Base-by-base conservation (phyloP, 1,284 basidiomycete species). In the Pyrrhoderma lamaoense region DNA sequence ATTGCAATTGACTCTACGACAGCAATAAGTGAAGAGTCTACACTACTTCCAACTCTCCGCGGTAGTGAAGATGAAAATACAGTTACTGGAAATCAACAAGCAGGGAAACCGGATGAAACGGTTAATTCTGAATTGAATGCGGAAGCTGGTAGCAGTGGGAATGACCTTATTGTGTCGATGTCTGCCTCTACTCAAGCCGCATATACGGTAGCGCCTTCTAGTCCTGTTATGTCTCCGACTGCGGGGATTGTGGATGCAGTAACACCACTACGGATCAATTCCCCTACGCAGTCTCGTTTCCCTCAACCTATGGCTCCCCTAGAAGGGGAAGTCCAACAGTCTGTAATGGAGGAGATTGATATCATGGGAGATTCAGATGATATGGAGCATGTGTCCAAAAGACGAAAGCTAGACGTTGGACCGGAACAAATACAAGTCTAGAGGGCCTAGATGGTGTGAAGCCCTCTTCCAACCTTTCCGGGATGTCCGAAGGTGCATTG, bases 321-420 rank as follows among this genome's bases (percentile, higher is more conserved):
- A 11, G 7, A 31, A 11, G 27, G n/a, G n/a, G n/a, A n/a, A n/a
- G n/a, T n/a, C n/a, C n/a, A n/a, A 31, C 60, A 43, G 58, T 61
- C 45, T 64, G 21, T 64, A 63, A 63, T 65, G 8, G 64, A 80
- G 27, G 70, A 80, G 37, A 77, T 80, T 47, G 80, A 82, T 54
- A 79, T 80, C 34, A 79, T 68, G 52, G 62, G 62, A 11, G 56
- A 76, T 19, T 76, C 74, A 27, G 75, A 77, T 19, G 72, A 70
- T 23, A 80, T 76, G 27, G 27, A 31, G 11, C 27, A 31, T 45
- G 70, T 68, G 16, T 58, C 67, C 47, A 85, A 85, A 67, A 75
- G 73, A 59, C 70, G 80, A 58, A 67, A 64, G 45, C 56, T 73
- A 44, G 65, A 64, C 16, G 45, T 34, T 37, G 36, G 16, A 23